Evolutionary conservation across 208 protist species (phyloP), one percentile per base, ranked within the genome.

Genomic region (Crithidia bombi): DNA sequence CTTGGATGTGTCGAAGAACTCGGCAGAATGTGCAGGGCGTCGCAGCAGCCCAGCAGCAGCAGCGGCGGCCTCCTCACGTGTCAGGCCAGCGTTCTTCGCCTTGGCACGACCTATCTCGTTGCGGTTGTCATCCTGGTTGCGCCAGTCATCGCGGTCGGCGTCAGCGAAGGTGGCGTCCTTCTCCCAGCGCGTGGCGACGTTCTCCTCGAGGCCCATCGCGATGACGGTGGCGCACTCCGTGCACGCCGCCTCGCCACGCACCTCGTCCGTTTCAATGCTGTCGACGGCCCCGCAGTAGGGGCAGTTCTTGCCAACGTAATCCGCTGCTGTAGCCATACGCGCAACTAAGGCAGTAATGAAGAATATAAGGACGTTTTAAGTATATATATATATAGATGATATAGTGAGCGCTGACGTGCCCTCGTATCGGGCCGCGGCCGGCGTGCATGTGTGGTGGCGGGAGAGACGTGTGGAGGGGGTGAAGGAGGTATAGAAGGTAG

Each of bases 141-240:
- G 56, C 26, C 72, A 69, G 19, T 66, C 67, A n/a, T 83, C 77
- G 4, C 63, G 52, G 62, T 92, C 86, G n/a, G 74, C 87, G 46
- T 93, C 90, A 26, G 82, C 74, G 54, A 83, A 85, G 11, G 87
- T 93, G 36, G 78, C 81, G 47, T 92, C 85, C 66, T 92, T 74
- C 36, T 90, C 79, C 61, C 75, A 95, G 19, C 87, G 82, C 0
- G 85, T 95, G 23, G 77, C 57, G 23, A 68, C 54, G 68, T 76
- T 92, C 52, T 95, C 87, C 61, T 92, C 87, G 19, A 95, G 82
- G 10, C 90, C 87, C 87, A 92, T 92, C 10, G 82, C 86, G 6
- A 93, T 74, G 14, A 95, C 85, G 21, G 77, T 73, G 19, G 87
- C 90, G 65, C 90, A 95, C 54, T 86, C 79, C 7, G 78, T 87